These are phyloP conservation scores for Ogataea trehaloabstinens DNA, from an alignment of 805 yeast species.

Conservation along the genomic window DNA sequence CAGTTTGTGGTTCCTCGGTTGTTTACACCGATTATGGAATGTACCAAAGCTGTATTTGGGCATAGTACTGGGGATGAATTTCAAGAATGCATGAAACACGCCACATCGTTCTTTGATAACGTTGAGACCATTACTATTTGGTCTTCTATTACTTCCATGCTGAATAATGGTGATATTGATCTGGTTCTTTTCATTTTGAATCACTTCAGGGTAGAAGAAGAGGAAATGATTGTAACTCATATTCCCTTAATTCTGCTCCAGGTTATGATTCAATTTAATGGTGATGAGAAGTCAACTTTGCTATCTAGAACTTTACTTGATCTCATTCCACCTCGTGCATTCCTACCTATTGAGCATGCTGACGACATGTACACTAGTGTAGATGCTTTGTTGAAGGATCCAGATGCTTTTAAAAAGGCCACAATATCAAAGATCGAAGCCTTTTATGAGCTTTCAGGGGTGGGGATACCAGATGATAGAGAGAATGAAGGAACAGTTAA, in stretches of 20 bases:
- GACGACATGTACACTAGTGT: conserved; percentile 13
- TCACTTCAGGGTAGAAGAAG: conserved; percentile 76
- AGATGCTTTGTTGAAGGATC: conserved; percentile 5
- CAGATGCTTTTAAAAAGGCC: conserved; percentile 11
- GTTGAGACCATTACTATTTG: conserved; percentile 81
- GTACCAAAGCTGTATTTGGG: conserved; percentile 37
- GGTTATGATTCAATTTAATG: conserved; percentile 32
- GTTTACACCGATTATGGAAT: conserved; percentile 60
- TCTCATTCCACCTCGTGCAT: conserved; percentile 62
- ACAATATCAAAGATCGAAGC: conserved; percentile 13
- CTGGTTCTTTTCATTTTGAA: conserved; percentile 58
- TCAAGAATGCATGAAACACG: conserved; percentile 53
- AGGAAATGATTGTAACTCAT: conserved; percentile 77
- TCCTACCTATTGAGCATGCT: conserved; percentile 51
- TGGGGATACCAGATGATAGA: conserved; percentile 8
- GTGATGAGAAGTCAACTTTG: conserved; percentile 34
- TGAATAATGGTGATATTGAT: conserved; percentile 39
- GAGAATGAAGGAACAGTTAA: conserved; percentile 34
- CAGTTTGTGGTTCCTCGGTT: conserved; percentile 66
- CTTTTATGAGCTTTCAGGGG: conserved; percentile 15
- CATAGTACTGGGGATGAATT: conserved; percentile 25
- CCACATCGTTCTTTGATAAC: conserved; percentile 76
- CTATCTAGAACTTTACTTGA: conserved; percentile 45
- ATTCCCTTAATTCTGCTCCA: conserved; percentile 67
- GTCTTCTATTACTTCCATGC: conserved; percentile 53